Evolutionary conservation across 2,329 filamentous ascomycete species (phyloP), one percentile per base, ranked within the genome.

Genomic region (Pseudogymnoascus sp.): DNA sequence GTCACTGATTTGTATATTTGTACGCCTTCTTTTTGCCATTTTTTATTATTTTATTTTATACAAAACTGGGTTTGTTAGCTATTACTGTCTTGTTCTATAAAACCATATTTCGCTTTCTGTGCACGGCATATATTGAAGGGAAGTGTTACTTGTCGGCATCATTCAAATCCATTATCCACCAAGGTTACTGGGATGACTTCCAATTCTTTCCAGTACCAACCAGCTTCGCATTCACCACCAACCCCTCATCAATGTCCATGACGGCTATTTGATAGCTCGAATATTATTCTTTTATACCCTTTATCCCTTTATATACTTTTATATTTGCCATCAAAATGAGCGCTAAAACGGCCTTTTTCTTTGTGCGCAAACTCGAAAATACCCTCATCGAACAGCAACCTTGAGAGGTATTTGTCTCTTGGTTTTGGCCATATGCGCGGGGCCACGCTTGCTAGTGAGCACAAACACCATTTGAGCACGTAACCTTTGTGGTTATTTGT

Each of bases 401-500:
- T 54, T 54, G 47, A 54, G 47, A 54, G 47, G 47, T 54, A 54
- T 31, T 54, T 54, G 26, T 54, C 14, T 54, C 47, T 54, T 54
- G 47, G 26, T 54, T 18, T 31, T 54, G 26, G 26, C 6, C 26
- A 54, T 31, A 54, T 54, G 26, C 47, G 47, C 47, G 47, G 47
- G 47, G 47, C 47, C 14, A 29, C 47, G 26, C 47, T n/a, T 54
- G 26, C 47, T 54, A 54, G 47, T 54, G 47, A 31, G 4, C 26
- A 54, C 47, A 54, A 31, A 54, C 47, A 54, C 47, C 47, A 54
- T 54, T 18, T 5, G 47, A 54, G 47, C 47, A 54, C 47, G 47
- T 54, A 54, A 54, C 47, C 47, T 54, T 54, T 54, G 47, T 54
- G 47, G 47, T 54, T 54, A 54, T 54, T 54, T 54, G 47, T 54